Percentiles rank a stretch among this genome's conserved stretches.
Conservation (phyloP, 2,329 filamentous ascomycete species). For the Colletotrichum liaoningense region DNA sequence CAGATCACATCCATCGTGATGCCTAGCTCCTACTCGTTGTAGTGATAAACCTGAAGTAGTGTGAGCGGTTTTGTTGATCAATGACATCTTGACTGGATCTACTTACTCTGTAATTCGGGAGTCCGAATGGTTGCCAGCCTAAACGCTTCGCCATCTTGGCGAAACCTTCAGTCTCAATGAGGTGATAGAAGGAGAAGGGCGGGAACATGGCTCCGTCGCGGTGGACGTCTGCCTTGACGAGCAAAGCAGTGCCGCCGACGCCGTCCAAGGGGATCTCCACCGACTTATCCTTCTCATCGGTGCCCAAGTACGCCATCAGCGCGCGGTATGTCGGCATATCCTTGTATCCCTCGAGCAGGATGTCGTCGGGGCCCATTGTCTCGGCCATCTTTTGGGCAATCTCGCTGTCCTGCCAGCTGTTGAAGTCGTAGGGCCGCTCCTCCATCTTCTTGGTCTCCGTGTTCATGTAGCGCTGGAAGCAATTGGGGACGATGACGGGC, state of each 20-base stretch:
- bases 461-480: slow-evolving; percentile 88
- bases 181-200: slow-evolving; percentile 93
- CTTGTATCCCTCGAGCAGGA: slow-evolving; percentile 91
- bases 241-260: slow-evolving; percentile 89
- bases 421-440: slow-evolving; percentile 93
- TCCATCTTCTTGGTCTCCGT: slow-evolving; percentile 74
- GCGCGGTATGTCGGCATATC: slow-evolving; percentile 93
- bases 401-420: slow-evolving; percentile 94
- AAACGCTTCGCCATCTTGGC: slow-evolving; percentile 94
- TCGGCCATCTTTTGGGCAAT: slow-evolving; percentile 79
- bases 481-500: slow-evolving; percentile 94
- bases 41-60: slow-evolving; percentile 79
- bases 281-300: slow-evolving; percentile 65
- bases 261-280: slow-evolving; percentile 85
- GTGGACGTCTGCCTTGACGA: slow-evolving; percentile 97
- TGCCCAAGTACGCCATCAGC: slow-evolving; percentile 87
- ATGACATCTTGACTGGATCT: neutral
- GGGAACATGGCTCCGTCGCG: slow-evolving; percentile 99
- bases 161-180: slow-evolving; percentile 98
- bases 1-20: neutral
- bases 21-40: slow-evolving; percentile 75
- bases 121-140: slow-evolving; percentile 86
- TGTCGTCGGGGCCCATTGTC: slow-evolving; percentile 90
- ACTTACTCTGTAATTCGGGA: slow-evolving; percentile 95
- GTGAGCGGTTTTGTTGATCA: slow-evolving; percentile 10